Percentiles rank a stretch among this genome's conserved stretches.
phyloP scores from a whole-genome alignment of 768 basidiomycete species.

The Macrolepiota fuliginosa region DNA sequence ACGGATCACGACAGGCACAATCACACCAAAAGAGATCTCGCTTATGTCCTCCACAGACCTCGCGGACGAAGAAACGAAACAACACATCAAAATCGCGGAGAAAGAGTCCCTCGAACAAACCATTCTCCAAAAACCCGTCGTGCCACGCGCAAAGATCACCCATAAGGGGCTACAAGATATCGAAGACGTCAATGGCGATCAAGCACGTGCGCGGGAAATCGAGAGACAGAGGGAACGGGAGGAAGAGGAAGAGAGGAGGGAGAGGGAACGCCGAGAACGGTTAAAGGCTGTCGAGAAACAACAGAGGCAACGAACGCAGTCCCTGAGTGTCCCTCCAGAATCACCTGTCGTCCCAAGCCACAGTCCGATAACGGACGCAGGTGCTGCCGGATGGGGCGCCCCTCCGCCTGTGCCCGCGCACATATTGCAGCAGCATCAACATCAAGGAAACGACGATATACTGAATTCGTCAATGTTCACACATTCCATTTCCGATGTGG shows the following conservation, averaged over 20 bases:
- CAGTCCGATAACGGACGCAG: slow-evolving; percentile 26
- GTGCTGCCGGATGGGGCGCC: slow-evolving; percentile 51
- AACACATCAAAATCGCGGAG: slow-evolving; percentile 79
- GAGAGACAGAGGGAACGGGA: slow-evolving; percentile 62
- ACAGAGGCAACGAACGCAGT: slow-evolving; percentile 47
- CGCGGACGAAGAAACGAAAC: slow-evolving; percentile 82
- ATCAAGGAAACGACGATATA: slow-evolving; percentile 17
- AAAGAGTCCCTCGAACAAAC: slow-evolving; percentile 83
- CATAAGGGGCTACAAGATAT: slow-evolving; percentile 93
- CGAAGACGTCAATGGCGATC: slow-evolving; percentile 65
- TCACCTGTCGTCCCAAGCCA: slow-evolving; percentile 53
- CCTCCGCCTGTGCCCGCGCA: slow-evolving; percentile 57
- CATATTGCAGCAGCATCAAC: slow-evolving; percentile 29
- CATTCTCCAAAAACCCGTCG: slow-evolving; percentile 68
- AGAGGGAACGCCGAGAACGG: slow-evolving; percentile 66
- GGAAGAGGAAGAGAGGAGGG: slow-evolving; percentile 67
- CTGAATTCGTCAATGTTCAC: slow-evolving; percentile 21
- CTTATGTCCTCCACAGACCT: slow-evolving; percentile 87
- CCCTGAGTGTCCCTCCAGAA: slow-evolving; percentile 71
- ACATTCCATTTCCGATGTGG: slow-evolving; percentile 36
- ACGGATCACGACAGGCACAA: slow-evolving; percentile 65
- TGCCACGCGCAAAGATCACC: slow-evolving; percentile 79
- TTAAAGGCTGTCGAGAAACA: slow-evolving; percentile 41
- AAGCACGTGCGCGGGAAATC: slow-evolving; percentile 37
- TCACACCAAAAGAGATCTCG: slow-evolving; percentile 72